phyloP scores from a whole-genome alignment of 2,329 filamentous ascomycete species.

The Claviceps humidiphila region DNA sequence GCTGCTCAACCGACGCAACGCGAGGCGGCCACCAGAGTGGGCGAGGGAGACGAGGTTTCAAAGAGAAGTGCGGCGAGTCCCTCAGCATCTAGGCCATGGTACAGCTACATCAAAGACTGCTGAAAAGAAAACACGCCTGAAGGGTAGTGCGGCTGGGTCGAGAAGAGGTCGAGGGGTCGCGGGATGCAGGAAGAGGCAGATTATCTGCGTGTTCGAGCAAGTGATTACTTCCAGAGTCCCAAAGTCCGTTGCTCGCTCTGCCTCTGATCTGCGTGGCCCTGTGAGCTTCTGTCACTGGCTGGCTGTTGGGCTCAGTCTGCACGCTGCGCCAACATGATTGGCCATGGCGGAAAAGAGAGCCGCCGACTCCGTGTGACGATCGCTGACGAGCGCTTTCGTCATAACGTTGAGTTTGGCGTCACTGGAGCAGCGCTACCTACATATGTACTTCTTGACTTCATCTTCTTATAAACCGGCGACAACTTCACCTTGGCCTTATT shows the following conservation, averaged over 20 bases:
- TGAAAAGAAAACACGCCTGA: slow-evolving; percentile 1
- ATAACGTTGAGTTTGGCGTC: background rate
- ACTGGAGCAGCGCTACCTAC: too few relatives aligned
- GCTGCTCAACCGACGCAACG: slow-evolving; percentile 1
- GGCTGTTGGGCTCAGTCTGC: background rate
- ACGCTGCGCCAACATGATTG: background rate
- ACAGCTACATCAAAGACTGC: slow-evolving; percentile 4
- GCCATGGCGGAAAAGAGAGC: slow-evolving; percentile 1
- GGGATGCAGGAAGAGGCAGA: background rate
- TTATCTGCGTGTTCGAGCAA: background rate
- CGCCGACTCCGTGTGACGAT: background rate
- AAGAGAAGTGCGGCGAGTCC: background rate
- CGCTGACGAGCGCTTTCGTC: background rate
- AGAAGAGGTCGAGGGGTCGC: background rate
- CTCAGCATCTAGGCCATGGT: slow-evolving; percentile 5
- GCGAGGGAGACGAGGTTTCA: background rate
- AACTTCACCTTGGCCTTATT: too few relatives aligned
- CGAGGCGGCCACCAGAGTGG: background rate
- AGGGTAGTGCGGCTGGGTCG: background rate
- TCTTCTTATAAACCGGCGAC: too few relatives aligned
- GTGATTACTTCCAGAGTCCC: background rate
- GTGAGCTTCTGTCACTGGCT: background rate
- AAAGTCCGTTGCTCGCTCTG: too few relatives aligned
- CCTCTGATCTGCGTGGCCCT: background rate
- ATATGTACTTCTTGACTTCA: too few relatives aligned